Conservation (phyloP, 768 basidiomycete species). For the Tricholoma flavovirens region DNA sequence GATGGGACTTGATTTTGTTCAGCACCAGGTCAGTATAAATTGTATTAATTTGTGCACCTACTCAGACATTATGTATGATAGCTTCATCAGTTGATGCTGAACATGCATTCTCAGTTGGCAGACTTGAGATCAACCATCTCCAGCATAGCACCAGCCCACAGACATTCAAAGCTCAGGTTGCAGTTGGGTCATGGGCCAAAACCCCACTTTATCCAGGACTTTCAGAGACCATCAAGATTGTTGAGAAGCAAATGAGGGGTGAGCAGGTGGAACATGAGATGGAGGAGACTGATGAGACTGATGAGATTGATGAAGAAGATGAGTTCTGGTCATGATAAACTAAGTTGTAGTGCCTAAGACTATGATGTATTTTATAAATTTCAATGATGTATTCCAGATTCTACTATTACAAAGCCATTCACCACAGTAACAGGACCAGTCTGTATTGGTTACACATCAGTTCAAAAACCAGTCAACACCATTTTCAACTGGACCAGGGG, state of each 20-base stretch:
- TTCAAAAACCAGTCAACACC: too few species aligned
- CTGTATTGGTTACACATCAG: too few species aligned
- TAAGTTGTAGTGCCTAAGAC: too few species aligned
- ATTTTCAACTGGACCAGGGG: too few species aligned
- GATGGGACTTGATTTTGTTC: slow-evolving; percentile 12
- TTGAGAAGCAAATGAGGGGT: slow-evolving; percentile 4
- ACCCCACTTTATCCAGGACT: slow-evolving; percentile 20
- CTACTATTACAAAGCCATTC: too few species aligned
- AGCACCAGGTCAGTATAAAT: slow-evolving; percentile 5
- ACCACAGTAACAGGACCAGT: too few species aligned
- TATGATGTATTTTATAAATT: too few species aligned
- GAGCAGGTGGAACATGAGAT: background rate
- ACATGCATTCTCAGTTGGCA: slow-evolving; percentile 28
- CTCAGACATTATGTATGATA: background rate
- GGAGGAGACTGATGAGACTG: background rate
- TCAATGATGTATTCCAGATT: too few species aligned
- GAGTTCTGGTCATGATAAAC: too few species aligned
- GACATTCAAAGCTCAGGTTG: slow-evolving; percentile 28
- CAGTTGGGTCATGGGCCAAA: slow-evolving; percentile 24
- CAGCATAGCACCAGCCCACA: slow-evolving; percentile 29
- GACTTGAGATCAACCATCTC: slow-evolving; percentile 25
- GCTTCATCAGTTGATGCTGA: slow-evolving; percentile 30
- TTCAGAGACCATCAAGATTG: slow-evolving; percentile 5
- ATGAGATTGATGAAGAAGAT: background rate
- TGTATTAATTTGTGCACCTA: background rate